Evolutionary conservation across 495 filamentous ascomycete species (phyloP), one percentile per base, ranked within the genome.

Genomic region (Podospora pseudocomata): DNA sequence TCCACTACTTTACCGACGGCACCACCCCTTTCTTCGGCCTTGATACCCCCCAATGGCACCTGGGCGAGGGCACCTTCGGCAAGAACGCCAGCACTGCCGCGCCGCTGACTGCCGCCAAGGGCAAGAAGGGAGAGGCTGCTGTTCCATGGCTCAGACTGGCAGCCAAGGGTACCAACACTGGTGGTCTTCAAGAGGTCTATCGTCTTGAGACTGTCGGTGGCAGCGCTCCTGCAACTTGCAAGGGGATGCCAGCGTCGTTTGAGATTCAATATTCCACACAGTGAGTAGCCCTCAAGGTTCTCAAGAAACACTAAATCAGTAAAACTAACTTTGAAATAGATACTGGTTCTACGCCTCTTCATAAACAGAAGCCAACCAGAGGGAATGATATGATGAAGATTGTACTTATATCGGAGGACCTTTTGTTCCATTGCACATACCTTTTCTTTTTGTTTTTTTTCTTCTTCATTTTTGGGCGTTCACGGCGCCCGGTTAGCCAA

Each of bases 171-270:
- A 86, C 85, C 15, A 88, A 86, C 0, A 49, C 39, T 13, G 86
- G 85, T 0, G 75, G 81, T 18, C 87, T 91, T 69, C 87, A 89
- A 78, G 85, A 92, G 73, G 88, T 94, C 7, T 97, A 95, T 74
- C 84, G 95, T n/a, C 80, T 97, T 18, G 83, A 92, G 73, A 99
- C 95, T 1, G 92, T 88, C 2, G 92, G 92, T 11, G 95, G 95
- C 19, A 83, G 81, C n/a, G 74, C 92, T 0, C 93, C 95, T 0
- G 80, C 84, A 49, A 93, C 87, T 0, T 99, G 95, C 77, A 74
- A 86, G 53, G 90, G 89, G 1, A 81, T 86, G 83, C 76, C 82
- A 1, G 77, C 80, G 32, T 63, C 73, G 5, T 94, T 99, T 70
- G 76, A 86, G 62, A 86, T 96, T 44, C 82, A 92, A 75, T 99